phyloP scores from a whole-genome alignment of 495 filamentous ascomycete genomes.

The Apodospora peruviana region DNA sequence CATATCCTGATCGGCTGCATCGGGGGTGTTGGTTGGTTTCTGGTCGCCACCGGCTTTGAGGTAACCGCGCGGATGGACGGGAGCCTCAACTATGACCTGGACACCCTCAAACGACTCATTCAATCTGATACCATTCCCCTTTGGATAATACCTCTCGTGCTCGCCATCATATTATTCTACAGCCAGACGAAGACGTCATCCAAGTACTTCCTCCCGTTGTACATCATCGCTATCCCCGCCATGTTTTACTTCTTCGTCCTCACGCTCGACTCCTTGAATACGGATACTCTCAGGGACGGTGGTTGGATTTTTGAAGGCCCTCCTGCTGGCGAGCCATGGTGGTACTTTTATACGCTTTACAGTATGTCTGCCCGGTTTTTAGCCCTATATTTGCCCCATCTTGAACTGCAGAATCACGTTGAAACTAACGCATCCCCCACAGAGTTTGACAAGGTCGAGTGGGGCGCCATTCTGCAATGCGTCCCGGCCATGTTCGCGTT shows the following conservation, averaged over 20 bases:
- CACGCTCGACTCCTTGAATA: constrained; percentile 55
- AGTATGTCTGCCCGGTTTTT: constrained; percentile 46
- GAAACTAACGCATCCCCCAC: constrained; percentile 18
- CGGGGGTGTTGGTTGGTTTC: constrained; percentile 95
- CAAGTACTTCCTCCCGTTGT: constrained; percentile 79
- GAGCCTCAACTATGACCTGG: constrained; percentile 69
- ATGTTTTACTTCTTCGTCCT: constrained; percentile 79
- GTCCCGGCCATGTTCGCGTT: constrained; percentile 94
- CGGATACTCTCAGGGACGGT: constrained; percentile 54
- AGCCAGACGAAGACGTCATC: constrained; percentile 69
- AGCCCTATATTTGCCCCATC: background rate
- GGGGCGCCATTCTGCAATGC: constrained; percentile 70
- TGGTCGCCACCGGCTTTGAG: constrained; percentile 85
- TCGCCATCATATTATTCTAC: constrained; percentile 71
- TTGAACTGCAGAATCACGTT: constrained; percentile 2
- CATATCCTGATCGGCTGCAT: constrained; percentile 97
- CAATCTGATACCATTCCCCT: constrained; percentile 65
- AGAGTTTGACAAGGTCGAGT: constrained; percentile 55
- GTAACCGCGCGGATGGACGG: constrained; percentile 88
- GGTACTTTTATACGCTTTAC: constrained; percentile 93
- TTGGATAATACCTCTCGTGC: constrained; percentile 73
- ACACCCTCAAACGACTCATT: constrained; percentile 69
- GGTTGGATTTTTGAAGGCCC: constrained; percentile 93
- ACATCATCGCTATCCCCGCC: constrained; percentile 73
- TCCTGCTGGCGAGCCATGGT: constrained; percentile 81